phyloP scores from a whole-genome alignment of 164 flowering plant genomes.

The Paratinospora sagittata region DNA sequence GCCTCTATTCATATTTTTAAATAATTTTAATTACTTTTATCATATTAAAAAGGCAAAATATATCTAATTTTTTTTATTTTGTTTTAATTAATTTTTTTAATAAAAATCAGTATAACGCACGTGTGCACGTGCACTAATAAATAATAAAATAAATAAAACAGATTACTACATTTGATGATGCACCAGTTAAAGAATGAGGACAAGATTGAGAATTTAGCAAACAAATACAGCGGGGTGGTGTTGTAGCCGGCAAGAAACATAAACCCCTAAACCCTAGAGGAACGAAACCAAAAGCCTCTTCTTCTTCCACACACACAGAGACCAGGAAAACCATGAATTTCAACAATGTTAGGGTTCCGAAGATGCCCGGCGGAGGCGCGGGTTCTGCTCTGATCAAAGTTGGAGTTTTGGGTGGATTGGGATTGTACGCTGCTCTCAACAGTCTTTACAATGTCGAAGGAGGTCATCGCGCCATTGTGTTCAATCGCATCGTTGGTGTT shows the following conservation, averaged over 20 bases:
- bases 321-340: constrained; percentile 39
- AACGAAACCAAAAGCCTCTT: background rate
- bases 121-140: too few species aligned
- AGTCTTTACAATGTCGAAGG: constrained; percentile 97
- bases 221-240: background rate
- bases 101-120: too few species aligned
- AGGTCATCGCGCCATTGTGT: constrained; percentile 87
- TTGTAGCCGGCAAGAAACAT: background rate
- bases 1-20: too few species aligned
- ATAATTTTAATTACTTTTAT: too few species aligned
- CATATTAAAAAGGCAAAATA: too few species aligned
- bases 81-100: too few species aligned
- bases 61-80: too few species aligned
- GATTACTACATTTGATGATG: too few species aligned
- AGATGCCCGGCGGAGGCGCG: constrained; percentile 53
- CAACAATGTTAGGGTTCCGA: constrained; percentile 58
- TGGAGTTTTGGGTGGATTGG: constrained; percentile 60
- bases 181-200: background rate
- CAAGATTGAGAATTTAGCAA: background rate
- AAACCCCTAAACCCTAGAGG: constrained; percentile 12
- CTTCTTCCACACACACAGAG: constrained; percentile 2
- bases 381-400: constrained; percentile 43
- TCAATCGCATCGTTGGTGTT: constrained; percentile 75
- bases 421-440: constrained; percentile 59
- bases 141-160: too few species aligned